A percentile compares a stretch with the other conserved stretches of the same genome.
These are phyloP conservation scores for Ustilago tritici DNA, from an alignment of 1,284 basidiomycete species.

Conservation along the genomic window DNA sequence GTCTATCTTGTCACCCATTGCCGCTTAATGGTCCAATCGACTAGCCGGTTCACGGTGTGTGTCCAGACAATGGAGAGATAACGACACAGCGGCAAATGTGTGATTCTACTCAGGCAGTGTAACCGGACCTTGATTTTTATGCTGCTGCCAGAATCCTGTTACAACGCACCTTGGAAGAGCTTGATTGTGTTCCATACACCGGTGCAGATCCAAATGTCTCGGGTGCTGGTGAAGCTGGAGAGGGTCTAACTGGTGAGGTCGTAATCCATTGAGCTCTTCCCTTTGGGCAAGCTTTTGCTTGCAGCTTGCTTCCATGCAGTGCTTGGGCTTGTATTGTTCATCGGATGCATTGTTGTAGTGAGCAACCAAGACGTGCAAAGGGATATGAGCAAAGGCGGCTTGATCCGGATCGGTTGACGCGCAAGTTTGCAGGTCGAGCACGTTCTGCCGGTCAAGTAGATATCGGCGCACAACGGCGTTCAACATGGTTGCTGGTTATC, in stretches of 20 bases:
- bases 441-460: not conserved
- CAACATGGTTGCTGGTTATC: not conserved
- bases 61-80: conserved; percentile 1
- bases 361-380: not conserved
- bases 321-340: not conserved
- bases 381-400: not conserved
- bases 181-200: not conserved
- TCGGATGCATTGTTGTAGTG: not conserved
- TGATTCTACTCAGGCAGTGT: not conserved
- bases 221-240: not conserved
- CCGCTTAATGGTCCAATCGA: not conserved
- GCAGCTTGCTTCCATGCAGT: not conserved
- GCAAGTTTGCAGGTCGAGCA: not conserved
- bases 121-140: not conserved
- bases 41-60: not conserved
- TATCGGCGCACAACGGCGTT: not conserved
- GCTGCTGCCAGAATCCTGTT: not conserved
- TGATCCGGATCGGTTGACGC: not conserved
- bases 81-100: not conserved
- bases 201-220: not conserved
- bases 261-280: not conserved
- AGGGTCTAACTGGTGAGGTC: conserved; percentile 6
- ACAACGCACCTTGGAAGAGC: not conserved
- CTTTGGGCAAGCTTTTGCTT: not conserved
- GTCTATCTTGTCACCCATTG: not conserved